Evolutionary conservation across 768 basidiomycete species (phyloP).

Genomic region (Mycena filopes): DNA sequence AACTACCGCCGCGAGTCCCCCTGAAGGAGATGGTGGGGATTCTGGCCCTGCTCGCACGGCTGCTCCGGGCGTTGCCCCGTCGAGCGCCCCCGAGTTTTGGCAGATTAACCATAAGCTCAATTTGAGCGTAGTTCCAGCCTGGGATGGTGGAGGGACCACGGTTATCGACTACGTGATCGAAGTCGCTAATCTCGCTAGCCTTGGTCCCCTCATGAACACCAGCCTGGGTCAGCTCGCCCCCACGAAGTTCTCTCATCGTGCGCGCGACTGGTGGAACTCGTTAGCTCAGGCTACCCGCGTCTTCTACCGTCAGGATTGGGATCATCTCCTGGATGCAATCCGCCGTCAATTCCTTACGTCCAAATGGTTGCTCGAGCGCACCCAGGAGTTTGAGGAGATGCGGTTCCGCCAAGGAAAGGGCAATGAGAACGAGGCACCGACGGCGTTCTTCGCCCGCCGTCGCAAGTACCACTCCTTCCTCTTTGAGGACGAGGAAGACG

Average conservation of each 20-base stretch:
- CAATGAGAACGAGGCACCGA: conserved; percentile 10
- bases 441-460: conserved; percentile 15
- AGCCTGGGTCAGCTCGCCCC: conserved; percentile 3
- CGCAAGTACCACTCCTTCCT: conserved; percentile 9
- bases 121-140: not conserved
- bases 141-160: not conserved
- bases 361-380: not conserved
- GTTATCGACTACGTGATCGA: not conserved
- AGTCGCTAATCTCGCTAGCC: no score
- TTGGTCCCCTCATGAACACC: not conserved
- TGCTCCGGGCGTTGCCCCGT: no score
- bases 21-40: no score
- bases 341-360: no score
- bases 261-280: conserved; percentile 5
- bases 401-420: not conserved
- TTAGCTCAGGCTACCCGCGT: no score
- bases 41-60: no score
- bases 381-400: conserved; percentile 16
- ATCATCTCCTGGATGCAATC: not conserved
- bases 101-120: conserved; percentile 25
- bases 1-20: no score
- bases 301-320: no score
- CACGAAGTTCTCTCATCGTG: not conserved
- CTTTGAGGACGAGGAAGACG: not conserved
- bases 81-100: no score